Percentiles rank a stretch among this genome's conserved stretches.
Conservation (phyloP, 1,284 basidiomycete genomes). For the Melanopsichium pennsylvanicum region DNA sequence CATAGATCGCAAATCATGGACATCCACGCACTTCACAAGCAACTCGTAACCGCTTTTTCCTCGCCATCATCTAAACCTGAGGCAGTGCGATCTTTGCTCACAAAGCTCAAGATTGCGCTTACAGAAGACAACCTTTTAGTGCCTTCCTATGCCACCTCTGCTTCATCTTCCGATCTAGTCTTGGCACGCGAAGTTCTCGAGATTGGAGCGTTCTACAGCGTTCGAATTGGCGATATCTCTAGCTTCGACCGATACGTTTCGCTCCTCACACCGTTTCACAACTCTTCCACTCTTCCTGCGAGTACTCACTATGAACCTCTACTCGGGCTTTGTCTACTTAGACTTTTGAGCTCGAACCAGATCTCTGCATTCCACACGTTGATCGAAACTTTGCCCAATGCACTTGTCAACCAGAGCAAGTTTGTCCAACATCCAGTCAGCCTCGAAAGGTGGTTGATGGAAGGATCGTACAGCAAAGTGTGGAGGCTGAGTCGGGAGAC, state of each 20-base stretch:
- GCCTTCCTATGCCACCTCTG: conserved; percentile 66
- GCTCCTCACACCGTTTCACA: conserved; percentile 88
- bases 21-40: conserved; percentile 34
- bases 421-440: conserved; percentile 65
- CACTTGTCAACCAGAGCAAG: conserved; percentile 44
- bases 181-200: conserved; percentile 87
- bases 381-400: conserved; percentile 80
- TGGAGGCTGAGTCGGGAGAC: conserved; percentile 87
- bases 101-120: conserved; percentile 74
- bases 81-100: conserved; percentile 41
- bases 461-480: conserved; percentile 96
- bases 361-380: conserved; percentile 99
- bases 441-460: conserved; percentile 94
- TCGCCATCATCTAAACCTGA: conserved; percentile 17
- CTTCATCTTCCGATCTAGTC: conserved; percentile 43
- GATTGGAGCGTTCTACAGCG: conserved; percentile 91
- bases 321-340: conserved; percentile 90
- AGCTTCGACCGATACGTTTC: conserved; percentile 95
- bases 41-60: conserved; percentile 27
- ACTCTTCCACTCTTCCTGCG: conserved; percentile 77
- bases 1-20: no score
- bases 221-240: conserved; percentile 84
- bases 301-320: conserved; percentile 86
- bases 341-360: conserved; percentile 91
- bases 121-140: conserved; percentile 78